Conservation (phyloP, 225 moss, liverwort and hornwort species). For the Climacium dendroides region DNA sequence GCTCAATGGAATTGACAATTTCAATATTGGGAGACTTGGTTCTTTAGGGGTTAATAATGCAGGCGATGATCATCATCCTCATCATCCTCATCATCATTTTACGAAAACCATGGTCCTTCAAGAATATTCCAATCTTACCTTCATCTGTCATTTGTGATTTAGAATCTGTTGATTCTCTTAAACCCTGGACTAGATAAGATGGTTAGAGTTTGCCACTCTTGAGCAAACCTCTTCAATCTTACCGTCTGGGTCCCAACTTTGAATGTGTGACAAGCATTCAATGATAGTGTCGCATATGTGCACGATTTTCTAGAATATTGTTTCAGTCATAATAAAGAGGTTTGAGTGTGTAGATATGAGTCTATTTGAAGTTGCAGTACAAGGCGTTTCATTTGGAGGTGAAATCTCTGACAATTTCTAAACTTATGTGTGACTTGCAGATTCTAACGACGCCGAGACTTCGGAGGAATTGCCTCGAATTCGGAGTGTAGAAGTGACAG, state of each 20-base stretch:
- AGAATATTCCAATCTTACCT: neutral
- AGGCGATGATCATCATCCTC: neutral
- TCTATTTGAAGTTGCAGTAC: neutral
- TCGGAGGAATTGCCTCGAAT: neutral
- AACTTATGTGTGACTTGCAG: neutral
- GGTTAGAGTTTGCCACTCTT: neutral
- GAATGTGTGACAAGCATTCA: neutral
- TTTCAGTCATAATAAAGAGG: neutral
- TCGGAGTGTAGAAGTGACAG: constrained; percentile 19
- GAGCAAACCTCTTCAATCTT: neutral
- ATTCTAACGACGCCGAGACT: neutral
- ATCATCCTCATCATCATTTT: neutral
- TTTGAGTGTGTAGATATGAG: neutral
- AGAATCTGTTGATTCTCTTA: neutral
- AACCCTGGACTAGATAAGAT: neutral
- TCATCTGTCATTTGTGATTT: neutral
- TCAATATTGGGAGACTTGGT: neutral
- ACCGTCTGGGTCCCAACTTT: neutral
- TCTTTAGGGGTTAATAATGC: neutral
- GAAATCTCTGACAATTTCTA: neutral
- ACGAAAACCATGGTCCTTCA: neutral
- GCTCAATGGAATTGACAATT: neutral
- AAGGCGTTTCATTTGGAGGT: neutral
- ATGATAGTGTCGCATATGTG: neutral
- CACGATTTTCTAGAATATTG: neutral